These are phyloP conservation scores for Globisporangium heterothallicum DNA, from an alignment of 352 stramenopile genomes.

Conservation along the genomic window DNA sequence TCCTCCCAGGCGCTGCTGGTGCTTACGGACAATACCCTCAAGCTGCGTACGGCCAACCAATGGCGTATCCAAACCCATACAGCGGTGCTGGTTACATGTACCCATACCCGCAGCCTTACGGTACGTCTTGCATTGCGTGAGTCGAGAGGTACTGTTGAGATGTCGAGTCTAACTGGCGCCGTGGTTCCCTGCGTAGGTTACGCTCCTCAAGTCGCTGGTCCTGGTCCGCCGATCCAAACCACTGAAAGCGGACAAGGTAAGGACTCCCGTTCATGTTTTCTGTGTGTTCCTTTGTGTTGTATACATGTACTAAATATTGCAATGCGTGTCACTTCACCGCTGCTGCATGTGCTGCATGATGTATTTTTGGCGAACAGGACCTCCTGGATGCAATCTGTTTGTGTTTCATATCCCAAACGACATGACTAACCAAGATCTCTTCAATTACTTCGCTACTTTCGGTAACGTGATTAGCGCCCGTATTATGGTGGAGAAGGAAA, in stretches of 20 bases:
- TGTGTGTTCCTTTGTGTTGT: constrained; percentile 18
- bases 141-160: not conserved
- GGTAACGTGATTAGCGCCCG: constrained; percentile 94
- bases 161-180: not conserved
- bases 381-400: constrained; percentile 96
- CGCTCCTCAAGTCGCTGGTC: constrained; percentile 75
- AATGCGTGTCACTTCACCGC: constrained; percentile 23
- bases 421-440: constrained; percentile 96
- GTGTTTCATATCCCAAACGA: constrained; percentile 98
- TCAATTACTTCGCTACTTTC: constrained; percentile 94
- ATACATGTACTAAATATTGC: constrained; percentile 40
- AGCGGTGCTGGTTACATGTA: constrained; percentile 80
- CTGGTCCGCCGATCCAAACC: constrained; percentile 83
- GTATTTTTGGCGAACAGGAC: constrained; percentile 60
- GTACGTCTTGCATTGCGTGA: constrained; percentile 17
- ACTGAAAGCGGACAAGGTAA: constrained; percentile 86
- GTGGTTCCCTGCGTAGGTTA: constrained; percentile 41
- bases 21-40: constrained; percentile 73
- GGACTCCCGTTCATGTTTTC: constrained; percentile 3
- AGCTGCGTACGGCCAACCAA: constrained; percentile 60
- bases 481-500: constrained; percentile 97
- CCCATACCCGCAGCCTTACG: constrained; percentile 76
- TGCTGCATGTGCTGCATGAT: constrained; percentile 33
- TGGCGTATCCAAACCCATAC: constrained; percentile 75
- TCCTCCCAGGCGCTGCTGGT: constrained; percentile 15